Evolutionary conservation across 2,329 filamentous ascomycete species (phyloP), one percentile per base, ranked within the genome.

Genomic region (Microdochium paspali): DNA sequence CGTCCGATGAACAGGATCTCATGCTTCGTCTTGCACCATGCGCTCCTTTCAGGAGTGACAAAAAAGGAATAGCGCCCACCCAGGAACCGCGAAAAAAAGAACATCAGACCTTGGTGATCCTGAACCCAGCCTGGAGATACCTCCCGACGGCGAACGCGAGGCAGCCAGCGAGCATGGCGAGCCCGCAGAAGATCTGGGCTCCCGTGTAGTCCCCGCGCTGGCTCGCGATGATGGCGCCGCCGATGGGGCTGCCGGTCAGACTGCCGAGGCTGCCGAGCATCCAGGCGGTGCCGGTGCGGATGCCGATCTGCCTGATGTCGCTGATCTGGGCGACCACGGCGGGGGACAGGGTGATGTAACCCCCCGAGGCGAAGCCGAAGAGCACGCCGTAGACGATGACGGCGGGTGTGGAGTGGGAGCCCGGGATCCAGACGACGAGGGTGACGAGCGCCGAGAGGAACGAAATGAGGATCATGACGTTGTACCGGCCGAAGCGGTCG

Each of bases 311-410:
- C 20, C 77, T 70, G 31, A 87, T 75, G 43, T 86, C 82, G 1
- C 78, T 82, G 51, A 89, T 84, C 56, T 89, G 83, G 1, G 82
- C 83, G 21, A 90, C 69, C 13, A 85, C 67, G 0, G 82, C 74
- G 0, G 85, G 81, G 0, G 70, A 65, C 15, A 87, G 63, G 2
- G 75, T 75, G 44, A 85, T 75, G 54, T 79, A 83, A 3, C 76
- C 76, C 12, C 84, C 84, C 1, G 77, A 81, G 12, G 71, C 70
- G 60, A 87, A 84, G 5, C 83, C 84, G 53, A 82, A 87, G 1
- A 85, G 57, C 2, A 72, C 69, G 13, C 75, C 72, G 62, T 83
- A 87, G 15, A 77, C 66, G 45, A 86, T 72, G 30, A 80, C 75
- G 3, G 74, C 71, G 1, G 70, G 72, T 10, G 80, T 74, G 10